phyloP scores from a whole-genome alignment of 2,329 filamentous ascomycete genomes.

The Botryotinia narcissicola region DNA sequence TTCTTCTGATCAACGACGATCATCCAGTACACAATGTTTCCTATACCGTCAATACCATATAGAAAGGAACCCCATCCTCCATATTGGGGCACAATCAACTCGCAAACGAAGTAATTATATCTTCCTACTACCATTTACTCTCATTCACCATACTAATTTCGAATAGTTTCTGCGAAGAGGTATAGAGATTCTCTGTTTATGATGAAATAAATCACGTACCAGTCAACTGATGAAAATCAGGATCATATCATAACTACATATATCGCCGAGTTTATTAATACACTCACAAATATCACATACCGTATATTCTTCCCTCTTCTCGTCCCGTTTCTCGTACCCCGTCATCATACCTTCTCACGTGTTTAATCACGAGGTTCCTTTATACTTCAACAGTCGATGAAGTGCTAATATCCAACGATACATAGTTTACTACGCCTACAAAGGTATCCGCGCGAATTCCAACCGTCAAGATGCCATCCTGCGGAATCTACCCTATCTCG shows the following conservation, averaged over 20 bases:
- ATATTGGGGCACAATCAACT: conserved; percentile 33
- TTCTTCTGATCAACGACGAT: not conserved
- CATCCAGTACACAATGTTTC: conserved; percentile 1
- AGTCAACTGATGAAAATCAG: conserved; percentile 35
- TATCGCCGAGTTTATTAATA: conserved; percentile 54
- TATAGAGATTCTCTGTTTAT: conserved; percentile 14
- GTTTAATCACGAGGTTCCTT: not conserved
- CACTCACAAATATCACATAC: conserved; percentile 51
- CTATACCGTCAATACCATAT: conserved; percentile 28
- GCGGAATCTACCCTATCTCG: conserved; percentile 43
- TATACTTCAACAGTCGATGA: not conserved
- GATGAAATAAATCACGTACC: not conserved
- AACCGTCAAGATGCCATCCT: conserved; percentile 35
- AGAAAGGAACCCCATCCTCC: conserved; percentile 29
- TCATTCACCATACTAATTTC: not conserved
- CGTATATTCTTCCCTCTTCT: conserved; percentile 38
- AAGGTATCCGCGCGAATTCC: conserved; percentile 35
- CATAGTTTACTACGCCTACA: conserved; percentile 35
- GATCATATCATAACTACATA: conserved; percentile 54
- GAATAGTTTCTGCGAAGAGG: conserved; percentile 38
- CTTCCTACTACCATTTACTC: not conserved
- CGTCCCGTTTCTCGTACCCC: not conserved
- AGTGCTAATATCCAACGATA: not conserved
- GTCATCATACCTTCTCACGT: conserved; percentile 11
- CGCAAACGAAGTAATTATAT: conserved; percentile 33